Base-by-base conservation (phyloP, 139 green algal species). In the Klebsormidium nitens region DNA sequence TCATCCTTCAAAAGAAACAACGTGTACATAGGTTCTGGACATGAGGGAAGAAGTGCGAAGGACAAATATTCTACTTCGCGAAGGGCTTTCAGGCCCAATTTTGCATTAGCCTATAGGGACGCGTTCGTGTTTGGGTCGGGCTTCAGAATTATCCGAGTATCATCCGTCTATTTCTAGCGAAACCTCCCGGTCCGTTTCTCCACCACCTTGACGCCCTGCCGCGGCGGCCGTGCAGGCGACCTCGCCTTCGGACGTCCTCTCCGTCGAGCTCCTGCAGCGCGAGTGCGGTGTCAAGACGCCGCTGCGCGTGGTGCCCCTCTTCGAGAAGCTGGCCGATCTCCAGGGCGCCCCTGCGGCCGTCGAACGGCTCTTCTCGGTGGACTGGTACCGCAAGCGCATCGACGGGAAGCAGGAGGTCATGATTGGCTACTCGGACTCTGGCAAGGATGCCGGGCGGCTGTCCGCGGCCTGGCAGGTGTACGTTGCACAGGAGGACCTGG, bases 361-460 rank as follows among this genome's bases (percentile, higher is more conserved):
- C 46, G 38, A 44, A 19, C 64, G 40, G 34, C 81, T 87, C 28
- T 86, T 85, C 76, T 76, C 66, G 35, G 59, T 69, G 14, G n/a
- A 66, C 26, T 82, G 72, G 73, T 93, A 91, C 78, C 60, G 69
- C 3, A 32, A 77, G n/a, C 85, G 85, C 72, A 73, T 93, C 61
- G 64, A 84, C 59, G 78, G 87, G 70, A 44, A 83, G 58, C 88
- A 93, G 82, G 88, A 93, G 82, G 71, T 93, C 26, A 98, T 98
- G 93, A 88, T 98, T 34, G 93, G 93, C 0, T 98, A 98, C 83
- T 92, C 81, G 47, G 93, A 98, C 85, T 92, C 81, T 35, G 93
- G 93, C 59, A 98, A 98, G 84, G 93, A 98, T 71, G 93, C 92
- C 1, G 93, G 93, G 11, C 81, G 93, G 2, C 84, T 97, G 49